Base-by-base conservation (phyloP, 164 flowering plant genomes). In the Warburgia ugandensis region DNA sequence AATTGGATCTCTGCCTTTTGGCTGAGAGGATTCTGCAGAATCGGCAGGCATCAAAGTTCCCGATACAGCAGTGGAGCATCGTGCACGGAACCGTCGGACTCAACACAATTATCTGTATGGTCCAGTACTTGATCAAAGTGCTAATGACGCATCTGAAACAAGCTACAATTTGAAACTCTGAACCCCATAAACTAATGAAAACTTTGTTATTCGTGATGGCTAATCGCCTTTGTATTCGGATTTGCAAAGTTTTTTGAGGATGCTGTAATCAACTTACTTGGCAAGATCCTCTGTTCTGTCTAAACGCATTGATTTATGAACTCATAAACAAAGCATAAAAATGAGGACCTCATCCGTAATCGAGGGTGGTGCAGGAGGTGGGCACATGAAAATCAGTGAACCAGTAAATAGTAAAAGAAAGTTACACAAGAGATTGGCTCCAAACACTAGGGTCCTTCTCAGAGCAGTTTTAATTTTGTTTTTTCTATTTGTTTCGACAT, bases 371-470 rank as follows among this genome's bases (percentile, higher is more conserved):
- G 47, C n/a, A n/a, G n/a, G n/a, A 43, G 47, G n/a, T 25, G 28
- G 12, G 14, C 47, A 43, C 47, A 23, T 43, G 47, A 23, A 43
- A 43, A 25, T 25, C 47, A 25, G 29, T 25, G 47, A 23, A 27
- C 29, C 28, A 20, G 7, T 43, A 5, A 0, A 25, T 22, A 43
- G 10, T n/a, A 20, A 43, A 20, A 11, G 4, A 21, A 43, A 17
- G n/a, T n/a, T n/a, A n/a, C n/a, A n/a, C n/a, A n/a, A 12, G 33
- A n/a, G 4, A 28, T 45, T 28, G 49, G 16, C 32, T 28, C 33
- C 30, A 27, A 28, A 45, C 27, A 14, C 49, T 27, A n/a, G 3
- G 49, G 49, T 10, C 31, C 49, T 27, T 27, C n/a, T 45, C 32
- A 6, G 13, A 45, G 49, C 10, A 45, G 27, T 45, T 13, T 45